Evolutionary conservation across 768 basidiomycete genomes (phyloP).

Genomic region (Phaffia australis): DNA sequence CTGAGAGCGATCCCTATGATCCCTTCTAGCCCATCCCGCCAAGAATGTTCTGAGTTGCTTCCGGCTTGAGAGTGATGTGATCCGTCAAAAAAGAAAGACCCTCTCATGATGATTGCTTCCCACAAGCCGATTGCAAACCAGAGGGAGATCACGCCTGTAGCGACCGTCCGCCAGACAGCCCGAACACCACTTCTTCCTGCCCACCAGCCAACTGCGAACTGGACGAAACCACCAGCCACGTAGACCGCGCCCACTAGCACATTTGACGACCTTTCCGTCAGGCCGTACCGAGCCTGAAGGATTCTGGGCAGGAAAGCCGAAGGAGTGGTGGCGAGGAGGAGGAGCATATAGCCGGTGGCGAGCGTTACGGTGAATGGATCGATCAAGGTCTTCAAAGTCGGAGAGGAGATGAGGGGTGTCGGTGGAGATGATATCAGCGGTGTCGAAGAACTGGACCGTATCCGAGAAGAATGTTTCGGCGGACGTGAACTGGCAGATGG

Average conservation of each 20-base stretch:
- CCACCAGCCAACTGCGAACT: slow-evolving; percentile 14
- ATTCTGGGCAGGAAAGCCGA: slow-evolving; percentile 21
- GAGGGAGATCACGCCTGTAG: neutral
- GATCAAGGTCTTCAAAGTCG: neutral
- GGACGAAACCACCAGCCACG: slow-evolving; percentile 10
- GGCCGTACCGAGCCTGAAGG: slow-evolving; percentile 17
- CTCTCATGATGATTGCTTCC: slow-evolving; percentile 11
- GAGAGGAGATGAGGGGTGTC: neutral
- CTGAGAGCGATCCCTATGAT: slow-evolving; percentile 10
- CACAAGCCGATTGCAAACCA: slow-evolving; percentile 12
- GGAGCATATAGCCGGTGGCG: slow-evolving; percentile 17
- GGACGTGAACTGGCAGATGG: neutral
- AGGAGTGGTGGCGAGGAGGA: slow-evolving; percentile 23
- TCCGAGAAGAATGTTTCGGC: neutral
- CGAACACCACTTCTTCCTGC: slow-evolving; percentile 1
- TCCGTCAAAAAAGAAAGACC: neutral
- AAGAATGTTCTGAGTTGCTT: neutral
- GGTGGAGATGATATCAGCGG: neutral
- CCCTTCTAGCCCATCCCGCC: neutral
- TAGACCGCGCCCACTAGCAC: slow-evolving; percentile 15
- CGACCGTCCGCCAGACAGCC: neutral
- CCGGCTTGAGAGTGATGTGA: no score
- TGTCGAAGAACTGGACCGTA: neutral
- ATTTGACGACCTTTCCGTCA: slow-evolving; percentile 14
- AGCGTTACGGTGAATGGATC: slow-evolving; percentile 9